Conservation (phyloP, 129 eudicot genomes). For the Saposhnikovia divaricata region DNA sequence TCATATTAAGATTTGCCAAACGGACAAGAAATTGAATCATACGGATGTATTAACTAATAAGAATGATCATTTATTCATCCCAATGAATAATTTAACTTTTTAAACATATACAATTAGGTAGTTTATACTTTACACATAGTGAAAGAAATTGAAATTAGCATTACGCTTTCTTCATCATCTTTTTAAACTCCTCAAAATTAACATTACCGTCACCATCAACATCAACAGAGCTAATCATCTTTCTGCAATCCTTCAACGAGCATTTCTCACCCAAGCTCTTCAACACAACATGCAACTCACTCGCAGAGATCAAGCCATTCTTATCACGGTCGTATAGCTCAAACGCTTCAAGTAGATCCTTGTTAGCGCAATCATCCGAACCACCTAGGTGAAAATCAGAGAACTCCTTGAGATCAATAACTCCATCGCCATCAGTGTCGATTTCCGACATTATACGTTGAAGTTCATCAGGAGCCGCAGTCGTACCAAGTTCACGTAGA, state of each 20-base stretch:
- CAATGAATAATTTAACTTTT: too few relatives aligned
- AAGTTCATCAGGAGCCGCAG: slow-evolving; percentile 44
- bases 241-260: slow-evolving; percentile 63
- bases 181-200: slow-evolving; percentile 82
- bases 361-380: slow-evolving; percentile 24
- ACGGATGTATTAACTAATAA: too few relatives aligned
- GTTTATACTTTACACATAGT: background rate
- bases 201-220: slow-evolving; percentile 86
- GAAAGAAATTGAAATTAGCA: background rate
- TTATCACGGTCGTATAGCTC: slow-evolving; percentile 68
- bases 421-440: slow-evolving; percentile 83
- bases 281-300: slow-evolving; percentile 64
- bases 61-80: too few relatives aligned
- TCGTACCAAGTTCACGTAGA: slow-evolving; percentile 51
- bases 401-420: slow-evolving; percentile 49
- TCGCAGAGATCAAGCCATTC: slow-evolving; percentile 74
- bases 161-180: slow-evolving; percentile 59
- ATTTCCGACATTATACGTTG: slow-evolving; percentile 54
- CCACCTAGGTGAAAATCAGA: slow-evolving; percentile 34
- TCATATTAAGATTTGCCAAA: too few relatives aligned
- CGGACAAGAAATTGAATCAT: too few relatives aligned
- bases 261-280: slow-evolving; percentile 75
- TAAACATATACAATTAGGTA: background rate
- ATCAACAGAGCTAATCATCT: slow-evolving; percentile 71
- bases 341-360: slow-evolving; percentile 80